Evolutionary conservation across 2,329 filamentous ascomycete genomes (phyloP), one percentile per base, ranked within the genome.

Genomic region (Pyricularia grisea): DNA sequence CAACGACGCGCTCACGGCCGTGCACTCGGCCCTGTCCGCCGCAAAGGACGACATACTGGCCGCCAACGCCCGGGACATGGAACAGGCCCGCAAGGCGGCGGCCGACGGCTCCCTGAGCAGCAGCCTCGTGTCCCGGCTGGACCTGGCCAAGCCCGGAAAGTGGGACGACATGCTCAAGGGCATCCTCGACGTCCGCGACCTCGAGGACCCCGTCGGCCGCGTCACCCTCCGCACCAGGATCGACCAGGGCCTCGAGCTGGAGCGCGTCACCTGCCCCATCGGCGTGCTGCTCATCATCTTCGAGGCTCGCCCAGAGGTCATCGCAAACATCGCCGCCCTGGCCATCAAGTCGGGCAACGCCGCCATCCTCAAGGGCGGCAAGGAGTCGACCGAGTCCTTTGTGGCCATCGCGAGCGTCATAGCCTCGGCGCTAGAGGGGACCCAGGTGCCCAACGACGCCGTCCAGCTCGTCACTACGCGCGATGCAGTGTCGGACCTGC

Each of bases 221-320:
- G 85, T 95, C 68, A 94, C 92, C 60, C 83, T 97, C 75, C 88
- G 91, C 71, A 98, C 93, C 64, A 87, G 90, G 69, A 86, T 99
- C 12, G 95, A 98, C 78, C 91, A 97, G 73, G 91, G 90, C 68
- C 85, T 99, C 68, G 85, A 90, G 68, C 85, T 99, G 70, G 93
- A 97, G 77, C 89, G 94, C 71, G 91, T 97, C 65, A 93, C 92
- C 60, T 97, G 93, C 77, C 95, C 95, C 6, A 98, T 99, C 74
- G 95, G 95, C 70, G 94, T 98, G n/a, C 87, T 99, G 61, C 87
- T 99, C 73, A 95, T 99, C 80, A 98, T 99, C 76, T 99, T 99
- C 77, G 95, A 99, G 81, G 95, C 95, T 50, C 91, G 95, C 9
- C 95, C 95, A 7, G 95, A 99, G 81, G 95, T 99, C 72, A 97